Evolutionary conservation across 2,329 filamentous ascomycete species (phyloP), one percentile per base, ranked within the genome.

Genomic region (Ascochyta rabiei): DNA sequence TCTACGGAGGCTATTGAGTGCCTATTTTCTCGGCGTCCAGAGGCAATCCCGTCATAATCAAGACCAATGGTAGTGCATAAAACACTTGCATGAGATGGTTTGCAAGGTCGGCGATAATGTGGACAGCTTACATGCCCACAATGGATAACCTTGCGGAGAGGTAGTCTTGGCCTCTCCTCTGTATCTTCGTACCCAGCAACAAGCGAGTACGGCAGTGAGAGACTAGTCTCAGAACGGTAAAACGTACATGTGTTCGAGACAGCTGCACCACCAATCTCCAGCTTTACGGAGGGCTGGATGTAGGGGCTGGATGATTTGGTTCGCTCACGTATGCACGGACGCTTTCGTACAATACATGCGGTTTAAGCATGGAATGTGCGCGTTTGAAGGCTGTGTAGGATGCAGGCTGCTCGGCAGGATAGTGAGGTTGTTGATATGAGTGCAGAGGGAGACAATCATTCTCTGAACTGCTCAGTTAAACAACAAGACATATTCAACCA

Each of bases 141-240:
- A 10, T 19, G 26, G 6, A 13, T 43, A 28, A 21, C 26, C 40
- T 33, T 33, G 26, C 26, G 26, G 13, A 43, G 6, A 6, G 4
- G 4, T 23, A 21, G 8, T 21, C 26, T 33, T 33, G 40, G 37
- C 19, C 23, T 30, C 28, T 28, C 10, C 26, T 30, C 28, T 12
- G 28, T 30, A 30, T 13, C 28, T n/a, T 40, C 38, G 35, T 49
- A 42, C 30, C 1, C n/a, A 19, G 28, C 28, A 3, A 28, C 30
- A 49, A 43, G 38, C 47, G 47, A 49, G 47, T 49, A 49, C 47
- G 47, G 39, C 35, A 43, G 6, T 42, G 23, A 28, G 15, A n/a
- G 16, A 31, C 21, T 39, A 37, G 40, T n/a, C 46, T 31, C 12
- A 12, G 28, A n/a, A 12, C 12, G 23, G 46, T 5, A 18, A 42